A percentile compares a stretch with the other conserved stretches of the same genome.
Conservation (phyloP, 208 protist species). For the Trypanosomatidae sp. region DNA sequence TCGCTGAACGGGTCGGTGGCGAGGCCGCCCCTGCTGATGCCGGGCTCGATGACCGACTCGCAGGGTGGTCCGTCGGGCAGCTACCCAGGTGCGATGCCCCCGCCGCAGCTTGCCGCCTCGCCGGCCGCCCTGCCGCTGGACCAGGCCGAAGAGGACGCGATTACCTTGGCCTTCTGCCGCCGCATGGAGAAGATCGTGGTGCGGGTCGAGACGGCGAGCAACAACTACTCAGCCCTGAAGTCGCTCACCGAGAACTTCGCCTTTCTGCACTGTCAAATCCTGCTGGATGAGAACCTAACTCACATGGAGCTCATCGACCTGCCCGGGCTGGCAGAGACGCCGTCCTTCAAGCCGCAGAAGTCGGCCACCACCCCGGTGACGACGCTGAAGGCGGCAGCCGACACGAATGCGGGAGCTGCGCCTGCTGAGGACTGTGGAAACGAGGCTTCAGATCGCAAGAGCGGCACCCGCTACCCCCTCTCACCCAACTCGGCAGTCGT, state of each 20-base stretch:
- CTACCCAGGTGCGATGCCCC: too few species aligned
- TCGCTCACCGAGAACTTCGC: conserved; percentile 84
- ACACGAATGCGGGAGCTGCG: too few species aligned
- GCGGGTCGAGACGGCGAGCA: conserved; percentile 56
- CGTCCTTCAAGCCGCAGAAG: conserved; percentile 13
- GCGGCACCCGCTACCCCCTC: background rate
- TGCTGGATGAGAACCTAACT: conserved; percentile 39
- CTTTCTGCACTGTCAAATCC: conserved; percentile 79
- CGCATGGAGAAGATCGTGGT: conserved; percentile 41
- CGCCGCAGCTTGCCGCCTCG: background rate
- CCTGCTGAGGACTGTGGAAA: background rate
- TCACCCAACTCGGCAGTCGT: conserved; percentile 35
- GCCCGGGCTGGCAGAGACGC: conserved; percentile 26
- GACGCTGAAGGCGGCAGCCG: background rate
- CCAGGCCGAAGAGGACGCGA: conserved; percentile 39
- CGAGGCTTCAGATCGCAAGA: background rate
- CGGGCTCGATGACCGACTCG: too few species aligned
- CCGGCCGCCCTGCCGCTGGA: conserved; percentile 13
- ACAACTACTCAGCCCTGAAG: conserved; percentile 85
- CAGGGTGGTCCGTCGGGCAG: too few species aligned
- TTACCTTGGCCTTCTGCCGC: conserved; percentile 46
- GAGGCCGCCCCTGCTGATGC: too few species aligned
- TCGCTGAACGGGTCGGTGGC: too few species aligned
- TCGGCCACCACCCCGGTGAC: conserved; percentile 15
- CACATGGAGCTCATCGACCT: conserved; percentile 43